Evolutionary conservation across 2,329 filamentous ascomycete genomes (phyloP).

Genomic region (Teratosphaeria viscida): DNA sequence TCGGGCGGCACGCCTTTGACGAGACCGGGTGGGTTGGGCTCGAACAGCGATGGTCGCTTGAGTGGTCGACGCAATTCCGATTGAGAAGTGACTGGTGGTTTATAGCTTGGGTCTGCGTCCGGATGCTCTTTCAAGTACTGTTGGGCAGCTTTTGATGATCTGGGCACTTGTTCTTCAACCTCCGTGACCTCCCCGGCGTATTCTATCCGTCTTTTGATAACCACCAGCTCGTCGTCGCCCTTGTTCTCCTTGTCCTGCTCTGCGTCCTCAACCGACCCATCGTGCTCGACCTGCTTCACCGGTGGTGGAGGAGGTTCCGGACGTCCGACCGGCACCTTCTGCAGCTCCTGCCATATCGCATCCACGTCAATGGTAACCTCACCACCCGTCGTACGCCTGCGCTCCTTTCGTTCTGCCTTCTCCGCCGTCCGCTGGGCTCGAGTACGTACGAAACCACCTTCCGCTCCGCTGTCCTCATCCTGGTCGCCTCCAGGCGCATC

Average conservation of each 20-base stretch:
- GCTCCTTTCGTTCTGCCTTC: slow-evolving; percentile 38
- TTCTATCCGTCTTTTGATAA: slow-evolving; percentile 47
- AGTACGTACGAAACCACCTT: slow-evolving; percentile 44
- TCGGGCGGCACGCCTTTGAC: slow-evolving; percentile 37
- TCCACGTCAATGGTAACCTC: slow-evolving; percentile 47
- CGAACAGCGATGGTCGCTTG: slow-evolving; percentile 39
- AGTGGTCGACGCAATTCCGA: slow-evolving; percentile 31
- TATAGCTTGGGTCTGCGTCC: slow-evolving; percentile 22
- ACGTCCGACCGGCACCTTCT: slow-evolving; percentile 24
- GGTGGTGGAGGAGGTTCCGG: slow-evolving; percentile 7
- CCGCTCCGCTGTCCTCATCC: slow-evolving; percentile 32
- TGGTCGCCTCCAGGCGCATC: slow-evolving; percentile 11
- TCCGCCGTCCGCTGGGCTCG: slow-evolving; percentile 42
- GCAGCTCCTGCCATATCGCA: slow-evolving; percentile 45
- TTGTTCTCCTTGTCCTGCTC: slow-evolving; percentile 17
- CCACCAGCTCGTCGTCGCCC: slow-evolving; percentile 36
- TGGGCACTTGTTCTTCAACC: slow-evolving; percentile 43
- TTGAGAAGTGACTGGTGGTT: slow-evolving; percentile 12
- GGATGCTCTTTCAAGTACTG: slow-evolving; percentile 38
- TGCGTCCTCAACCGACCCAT: slow-evolving; percentile 2
- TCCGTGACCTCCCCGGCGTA: slow-evolving; percentile 47
- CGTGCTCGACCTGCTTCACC: slow-evolving; percentile 8
- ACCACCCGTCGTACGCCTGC: slow-evolving; percentile 30
- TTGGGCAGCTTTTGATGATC: slow-evolving; percentile 45
- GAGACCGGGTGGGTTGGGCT: slow-evolving; percentile 38